Percentiles rank a stretch among this genome's conserved stretches.
Evolutionary conservation across 306 rosid genomes (phyloP).

Genomic region (Betula pendula): DNA sequence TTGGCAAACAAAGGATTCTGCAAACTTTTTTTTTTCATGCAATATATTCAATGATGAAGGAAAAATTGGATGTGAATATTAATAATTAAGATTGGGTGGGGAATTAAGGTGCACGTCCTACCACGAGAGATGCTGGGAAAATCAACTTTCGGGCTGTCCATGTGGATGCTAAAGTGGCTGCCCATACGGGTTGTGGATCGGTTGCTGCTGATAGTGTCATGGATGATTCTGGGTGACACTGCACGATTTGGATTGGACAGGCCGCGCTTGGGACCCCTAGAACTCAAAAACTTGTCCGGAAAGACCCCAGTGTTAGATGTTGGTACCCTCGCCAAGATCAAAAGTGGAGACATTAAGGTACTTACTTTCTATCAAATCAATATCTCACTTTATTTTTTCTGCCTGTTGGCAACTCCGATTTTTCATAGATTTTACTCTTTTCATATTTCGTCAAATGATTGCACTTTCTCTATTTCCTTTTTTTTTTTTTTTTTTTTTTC

Average conservation of each 20-base stretch:
- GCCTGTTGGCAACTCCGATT: constrained; percentile 4
- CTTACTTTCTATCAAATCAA: constrained; percentile 19
- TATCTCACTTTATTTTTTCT: not conserved
- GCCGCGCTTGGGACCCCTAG: constrained; percentile 86
- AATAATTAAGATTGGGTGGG: too few species aligned
- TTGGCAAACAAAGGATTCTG: too few species aligned
- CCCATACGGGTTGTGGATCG: constrained; percentile 77
- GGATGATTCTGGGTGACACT: constrained; percentile 87
- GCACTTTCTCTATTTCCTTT: constrained; percentile 30
- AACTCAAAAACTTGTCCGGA: constrained; percentile 84
- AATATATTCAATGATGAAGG: too few species aligned
- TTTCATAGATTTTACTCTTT: constrained; percentile 3
- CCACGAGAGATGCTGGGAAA: constrained; percentile 99
- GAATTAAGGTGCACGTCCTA: constrained; percentile 96
- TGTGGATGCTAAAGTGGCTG: constrained; percentile 96
- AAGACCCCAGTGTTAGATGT: constrained; percentile 97
- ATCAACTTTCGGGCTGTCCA: constrained; percentile 99
- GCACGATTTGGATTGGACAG: constrained; percentile 77
- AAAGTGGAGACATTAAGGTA: constrained; percentile 82
- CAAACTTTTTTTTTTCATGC: too few species aligned
- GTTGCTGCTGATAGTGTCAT: constrained; percentile 61
- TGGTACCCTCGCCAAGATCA: constrained; percentile 94
- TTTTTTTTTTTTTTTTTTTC: too few species aligned
- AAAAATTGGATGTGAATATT: too few species aligned
- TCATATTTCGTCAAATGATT: constrained; percentile 8